A percentile compares a stretch with the other conserved stretches of the same genome.
Evolutionary conservation across 208 protist genomes (phyloP).

Genomic region (Leishmania martiniquensis): DNA sequence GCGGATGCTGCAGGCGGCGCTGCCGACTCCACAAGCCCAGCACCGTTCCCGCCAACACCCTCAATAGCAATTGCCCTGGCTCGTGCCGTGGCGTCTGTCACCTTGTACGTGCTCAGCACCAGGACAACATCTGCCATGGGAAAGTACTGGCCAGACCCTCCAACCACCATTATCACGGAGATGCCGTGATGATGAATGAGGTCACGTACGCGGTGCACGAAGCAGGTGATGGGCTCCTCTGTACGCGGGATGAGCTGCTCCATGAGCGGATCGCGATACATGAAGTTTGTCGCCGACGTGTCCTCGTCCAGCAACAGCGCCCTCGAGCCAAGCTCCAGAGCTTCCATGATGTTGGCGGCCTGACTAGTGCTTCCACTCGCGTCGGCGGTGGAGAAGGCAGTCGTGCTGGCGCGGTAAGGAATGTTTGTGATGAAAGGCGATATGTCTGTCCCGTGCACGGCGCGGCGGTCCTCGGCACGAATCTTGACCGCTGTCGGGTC

Average conservation of each 20-base stretch:
- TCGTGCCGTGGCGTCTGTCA: conserved; percentile 71
- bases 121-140: conserved; percentile 87
- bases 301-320: conserved; percentile 96
- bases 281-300: conserved; percentile 97
- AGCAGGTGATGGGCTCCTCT: conserved; percentile 95
- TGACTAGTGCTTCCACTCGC: conserved; percentile 94
- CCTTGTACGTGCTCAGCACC: conserved; percentile 84
- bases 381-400: conserved; percentile 66
- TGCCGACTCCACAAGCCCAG: conserved; percentile 1
- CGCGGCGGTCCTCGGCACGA: conserved; percentile 93
- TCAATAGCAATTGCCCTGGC: conserved; percentile 59
- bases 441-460: conserved; percentile 91
- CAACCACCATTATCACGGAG: conserved; percentile 91
- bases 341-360: conserved; percentile 94
- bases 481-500: conserved; percentile 93
- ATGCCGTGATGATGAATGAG: conserved; percentile 68
- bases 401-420: conserved; percentile 77
- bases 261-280: conserved; percentile 94
- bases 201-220: conserved; percentile 73
- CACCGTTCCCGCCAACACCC: background rate
- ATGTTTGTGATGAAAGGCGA: conserved; percentile 94
- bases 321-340: conserved; percentile 89
- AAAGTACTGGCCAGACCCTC: conserved; percentile 95
- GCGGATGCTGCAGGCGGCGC: conserved; percentile 11
- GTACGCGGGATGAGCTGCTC: conserved; percentile 80